Percentiles rank a stretch among this genome's conserved stretches.
Evolutionary conservation across 768 basidiomycete genomes (phyloP).

Genomic region (Leucosporidium creatinivorum): DNA sequence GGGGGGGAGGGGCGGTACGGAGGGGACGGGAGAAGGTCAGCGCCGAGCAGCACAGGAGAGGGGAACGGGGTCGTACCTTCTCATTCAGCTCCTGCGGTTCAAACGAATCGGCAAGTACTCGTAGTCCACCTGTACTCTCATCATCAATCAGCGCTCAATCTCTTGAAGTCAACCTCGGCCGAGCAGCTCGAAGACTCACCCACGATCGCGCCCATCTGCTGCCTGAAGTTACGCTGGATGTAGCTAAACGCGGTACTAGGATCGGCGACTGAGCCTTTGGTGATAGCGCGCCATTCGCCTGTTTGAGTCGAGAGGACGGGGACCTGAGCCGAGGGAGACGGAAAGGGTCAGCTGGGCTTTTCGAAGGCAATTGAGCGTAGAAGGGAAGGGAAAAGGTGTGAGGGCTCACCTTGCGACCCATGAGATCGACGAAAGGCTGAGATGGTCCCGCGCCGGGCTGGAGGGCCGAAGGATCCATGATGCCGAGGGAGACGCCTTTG

Average conservation of each 20-base stretch:
- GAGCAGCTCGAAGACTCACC: conserved; percentile 52
- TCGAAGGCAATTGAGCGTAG: neutral
- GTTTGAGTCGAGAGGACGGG: conserved; percentile 67
- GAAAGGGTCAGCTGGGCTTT: neutral
- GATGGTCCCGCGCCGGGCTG: conserved; percentile 54
- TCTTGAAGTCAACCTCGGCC: too few relatives aligned
- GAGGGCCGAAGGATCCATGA: conserved; percentile 45
- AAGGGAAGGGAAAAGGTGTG: neutral
- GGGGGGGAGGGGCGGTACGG: too few relatives aligned
- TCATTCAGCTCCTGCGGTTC: conserved; percentile 42
- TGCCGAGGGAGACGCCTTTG: conserved; percentile 76
- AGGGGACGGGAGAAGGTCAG: too few relatives aligned
- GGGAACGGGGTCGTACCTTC: conserved; percentile 5
- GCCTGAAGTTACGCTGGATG: conserved; percentile 68
- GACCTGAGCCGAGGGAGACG: conserved; percentile 44
- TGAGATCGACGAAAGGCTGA: conserved; percentile 73
- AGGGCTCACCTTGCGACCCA: conserved; percentile 59
- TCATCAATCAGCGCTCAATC: neutral
- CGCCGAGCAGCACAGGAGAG: too few relatives aligned
- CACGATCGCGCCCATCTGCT: conserved; percentile 67
- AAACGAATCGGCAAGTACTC: conserved; percentile 43
- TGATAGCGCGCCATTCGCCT: conserved; percentile 75
- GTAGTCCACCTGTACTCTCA: conserved; percentile 35
- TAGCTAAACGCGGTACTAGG: conserved; percentile 71
- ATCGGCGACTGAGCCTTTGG: conserved; percentile 58